These are phyloP conservation scores for Penicillium sp. DNA, from an alignment of 2,329 filamentous ascomycete species.

Conservation along the genomic window DNA sequence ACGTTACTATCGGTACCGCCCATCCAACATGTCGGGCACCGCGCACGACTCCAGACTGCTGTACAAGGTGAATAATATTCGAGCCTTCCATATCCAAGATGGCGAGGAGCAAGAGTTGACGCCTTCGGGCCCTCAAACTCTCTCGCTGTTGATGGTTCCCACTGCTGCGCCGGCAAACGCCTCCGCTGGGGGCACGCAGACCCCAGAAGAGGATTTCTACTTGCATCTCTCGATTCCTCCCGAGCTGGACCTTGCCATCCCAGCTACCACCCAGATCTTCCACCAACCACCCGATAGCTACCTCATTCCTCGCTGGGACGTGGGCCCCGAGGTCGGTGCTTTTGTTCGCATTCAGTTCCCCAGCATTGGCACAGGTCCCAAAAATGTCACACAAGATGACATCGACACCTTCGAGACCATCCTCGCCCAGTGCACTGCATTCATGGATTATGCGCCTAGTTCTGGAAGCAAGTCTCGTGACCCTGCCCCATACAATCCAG, in stretches of 20 bases:
- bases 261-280: slow-evolving; percentile 94
- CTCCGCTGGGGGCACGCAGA: slow-evolving; percentile 50
- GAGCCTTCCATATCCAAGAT: slow-evolving; percentile 84
- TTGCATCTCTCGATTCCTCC: slow-evolving; percentile 90
- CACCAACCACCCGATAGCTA: slow-evolving; percentile 91
- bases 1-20: not conserved
- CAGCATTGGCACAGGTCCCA: slow-evolving; percentile 57
- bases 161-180: slow-evolving; percentile 61
- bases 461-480: slow-evolving; percentile 28
- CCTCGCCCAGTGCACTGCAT: slow-evolving; percentile 93
- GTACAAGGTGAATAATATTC: slow-evolving; percentile 66
- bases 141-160: slow-evolving; percentile 93
- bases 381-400: slow-evolving; percentile 74
- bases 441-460: slow-evolving; percentile 75
- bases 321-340: slow-evolving; percentile 78
- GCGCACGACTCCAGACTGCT: slow-evolving; percentile 35
- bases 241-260: slow-evolving; percentile 86
- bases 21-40: slow-evolving; percentile 21
- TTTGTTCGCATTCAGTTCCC: slow-evolving; percentile 95
- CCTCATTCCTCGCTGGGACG: slow-evolving; percentile 89
- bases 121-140: slow-evolving; percentile 76
- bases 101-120: slow-evolving; percentile 79
- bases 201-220: slow-evolving; percentile 84
- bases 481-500: slow-evolving; percentile 65
- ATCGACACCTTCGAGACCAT: slow-evolving; percentile 97